Percentiles rank a stretch among this genome's conserved stretches.
Conservation (phyloP, 805 yeast species). For the Candida oleophila region DNA sequence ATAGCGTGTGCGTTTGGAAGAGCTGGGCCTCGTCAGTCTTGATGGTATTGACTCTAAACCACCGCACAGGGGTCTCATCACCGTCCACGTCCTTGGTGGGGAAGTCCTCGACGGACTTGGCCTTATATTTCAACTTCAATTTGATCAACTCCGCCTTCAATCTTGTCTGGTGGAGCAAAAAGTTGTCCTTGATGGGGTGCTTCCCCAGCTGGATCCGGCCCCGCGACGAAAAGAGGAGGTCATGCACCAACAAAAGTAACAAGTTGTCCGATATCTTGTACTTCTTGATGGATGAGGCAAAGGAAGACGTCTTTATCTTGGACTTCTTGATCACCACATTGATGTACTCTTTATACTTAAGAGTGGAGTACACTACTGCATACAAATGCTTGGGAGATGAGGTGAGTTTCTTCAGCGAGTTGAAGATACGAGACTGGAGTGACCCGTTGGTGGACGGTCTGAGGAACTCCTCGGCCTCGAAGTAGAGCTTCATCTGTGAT, state of each 20-base stretch:
- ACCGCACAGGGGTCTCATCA: slow-evolving; percentile 72
- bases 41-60: slow-evolving; percentile 76
- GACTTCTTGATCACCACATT: slow-evolving; percentile 63
- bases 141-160: slow-evolving; percentile 79
- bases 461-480: slow-evolving; percentile 42
- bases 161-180: slow-evolving; percentile 76
- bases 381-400: slow-evolving; percentile 79
- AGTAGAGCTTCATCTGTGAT: slow-evolving; percentile 42
- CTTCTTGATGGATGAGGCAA: slow-evolving; percentile 33
- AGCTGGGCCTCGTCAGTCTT: slow-evolving; percentile 43
- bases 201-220: slow-evolving; percentile 90
- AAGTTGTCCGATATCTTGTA: slow-evolving; percentile 50
- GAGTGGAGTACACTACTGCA: slow-evolving; percentile 79
- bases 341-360: slow-evolving; percentile 68
- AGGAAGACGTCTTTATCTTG: slow-evolving; percentile 54
- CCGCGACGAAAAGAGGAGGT: slow-evolving; percentile 67
- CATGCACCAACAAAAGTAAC: slow-evolving; percentile 73
- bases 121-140: slow-evolving; percentile 70
- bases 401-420: slow-evolving; percentile 17
- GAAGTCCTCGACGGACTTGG: slow-evolving; percentile 50
- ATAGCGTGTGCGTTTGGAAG: slow-evolving; percentile 32
- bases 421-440: slow-evolving; percentile 39
- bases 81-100: slow-evolving; percentile 46
- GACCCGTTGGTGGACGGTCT: slow-evolving; percentile 27
- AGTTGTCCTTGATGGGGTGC: slow-evolving; percentile 78